Percentiles rank a stretch among this genome's conserved stretches.
Conservation (phyloP, 2,329 filamentous ascomycete genomes). For the Torrubiella hemipterigena region DNA sequence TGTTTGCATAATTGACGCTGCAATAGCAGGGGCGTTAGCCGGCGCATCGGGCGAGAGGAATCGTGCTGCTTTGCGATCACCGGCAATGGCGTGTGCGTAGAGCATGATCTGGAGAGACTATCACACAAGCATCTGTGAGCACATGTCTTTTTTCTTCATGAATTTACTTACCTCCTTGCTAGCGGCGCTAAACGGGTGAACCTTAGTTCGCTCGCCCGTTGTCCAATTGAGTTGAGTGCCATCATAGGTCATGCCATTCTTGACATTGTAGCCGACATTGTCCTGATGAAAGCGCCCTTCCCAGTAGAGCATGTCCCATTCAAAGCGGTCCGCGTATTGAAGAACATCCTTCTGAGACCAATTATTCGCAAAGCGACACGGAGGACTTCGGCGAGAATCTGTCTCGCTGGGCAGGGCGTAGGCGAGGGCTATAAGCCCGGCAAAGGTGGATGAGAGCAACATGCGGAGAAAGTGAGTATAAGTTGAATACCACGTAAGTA, state of each 20-base stretch:
- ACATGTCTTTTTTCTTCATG: neutral
- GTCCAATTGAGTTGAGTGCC: conserved; percentile 24
- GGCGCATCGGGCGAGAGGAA: conserved; percentile 23
- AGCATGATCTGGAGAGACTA: conserved; percentile 30
- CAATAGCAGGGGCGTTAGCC: conserved; percentile 17
- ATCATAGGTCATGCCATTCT: conserved; percentile 29
- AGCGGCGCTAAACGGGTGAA: conserved; percentile 27
- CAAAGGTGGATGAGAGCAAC: too few relatives aligned
- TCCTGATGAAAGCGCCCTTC: conserved; percentile 31
- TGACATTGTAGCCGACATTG: conserved; percentile 24
- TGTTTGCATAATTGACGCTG: conserved; percentile 21
- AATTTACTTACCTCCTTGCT: conserved; percentile 17
- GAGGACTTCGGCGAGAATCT: conserved; percentile 9
- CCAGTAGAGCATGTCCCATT: conserved; percentile 26
- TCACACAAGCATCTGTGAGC: neutral
- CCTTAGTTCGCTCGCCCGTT: conserved; percentile 20
- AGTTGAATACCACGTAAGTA: too few relatives aligned
- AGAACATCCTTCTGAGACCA: conserved; percentile 18
- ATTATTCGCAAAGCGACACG: conserved; percentile 17
- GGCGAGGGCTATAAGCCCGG: conserved; percentile 2
- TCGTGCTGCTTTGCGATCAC: conserved; percentile 22
- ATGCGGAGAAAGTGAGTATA: too few relatives aligned
- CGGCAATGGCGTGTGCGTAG: conserved; percentile 26
- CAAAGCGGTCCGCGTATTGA: conserved; percentile 16
- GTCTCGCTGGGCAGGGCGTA: neutral